These are phyloP conservation scores for Mycena rosella DNA, from an alignment of 768 basidiomycete genomes.

Conservation along the genomic window DNA sequence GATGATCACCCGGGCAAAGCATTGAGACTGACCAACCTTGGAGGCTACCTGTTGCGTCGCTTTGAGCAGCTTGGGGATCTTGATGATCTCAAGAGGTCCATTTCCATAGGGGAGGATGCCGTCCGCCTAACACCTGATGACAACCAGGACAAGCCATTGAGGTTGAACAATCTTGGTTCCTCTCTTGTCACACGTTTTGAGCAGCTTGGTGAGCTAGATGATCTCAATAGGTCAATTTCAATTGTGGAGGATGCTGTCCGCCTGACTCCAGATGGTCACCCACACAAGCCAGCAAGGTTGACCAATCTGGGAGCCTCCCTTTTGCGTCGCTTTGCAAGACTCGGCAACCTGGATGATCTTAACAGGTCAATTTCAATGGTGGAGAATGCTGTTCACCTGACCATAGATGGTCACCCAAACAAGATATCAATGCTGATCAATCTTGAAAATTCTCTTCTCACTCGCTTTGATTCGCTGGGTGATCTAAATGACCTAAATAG, in stretches of 20 bases:
- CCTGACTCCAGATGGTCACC: not conserved
- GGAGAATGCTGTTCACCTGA: not conserved
- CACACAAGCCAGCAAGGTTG: not conserved
- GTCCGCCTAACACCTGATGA: too few relatives aligned
- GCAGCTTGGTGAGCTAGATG: not conserved
- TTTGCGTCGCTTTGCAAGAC: not conserved
- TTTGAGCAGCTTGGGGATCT: too few relatives aligned
- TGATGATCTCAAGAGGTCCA: too few relatives aligned
- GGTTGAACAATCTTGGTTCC: not conserved
- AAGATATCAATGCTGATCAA: not conserved
- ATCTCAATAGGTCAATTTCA: not conserved
- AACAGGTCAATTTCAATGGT: not conserved
- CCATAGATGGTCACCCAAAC: not conserved
- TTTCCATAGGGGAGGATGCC: too few relatives aligned
- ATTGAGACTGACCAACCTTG: too few relatives aligned
- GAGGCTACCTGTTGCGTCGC: too few relatives aligned
- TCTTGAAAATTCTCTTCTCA: too few relatives aligned
- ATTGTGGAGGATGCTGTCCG: not conserved
- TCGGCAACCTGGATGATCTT: not conserved
- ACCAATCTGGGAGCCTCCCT: not conserved
- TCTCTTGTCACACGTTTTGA: not conserved
- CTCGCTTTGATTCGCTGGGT: too few relatives aligned
- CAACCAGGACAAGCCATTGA: too few relatives aligned
- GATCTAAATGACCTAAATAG: too few relatives aligned
- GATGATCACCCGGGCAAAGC: too few relatives aligned